Base-by-base conservation (phyloP, 345 rosid genomes). In the Erucastrum elatum region DNA sequence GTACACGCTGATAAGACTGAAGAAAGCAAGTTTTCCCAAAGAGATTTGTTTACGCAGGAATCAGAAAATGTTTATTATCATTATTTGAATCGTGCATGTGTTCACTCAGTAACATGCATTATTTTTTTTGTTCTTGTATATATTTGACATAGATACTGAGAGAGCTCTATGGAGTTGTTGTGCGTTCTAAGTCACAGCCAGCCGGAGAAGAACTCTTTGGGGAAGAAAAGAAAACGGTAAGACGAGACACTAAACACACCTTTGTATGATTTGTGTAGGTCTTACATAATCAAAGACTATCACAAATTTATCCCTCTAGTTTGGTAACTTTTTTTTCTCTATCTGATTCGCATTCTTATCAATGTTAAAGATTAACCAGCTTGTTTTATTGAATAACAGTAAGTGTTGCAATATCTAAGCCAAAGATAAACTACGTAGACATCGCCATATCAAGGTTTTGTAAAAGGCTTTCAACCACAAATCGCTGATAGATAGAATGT, bases 191-290 rank as follows among this genome's bases (percentile, higher is more conserved):
- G n/a, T 12, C 51, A 44, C 51, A 11, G 6, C 51, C 51, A 44
- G n/a, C 51, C n/a, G n/a, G 51, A 26, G 41, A 34, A 34, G 37
- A 34, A 34, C 37, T 34, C 37, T 49, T n/a, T 27, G 44, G 44
- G 15, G 17, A n/a, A 49, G 33, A 30, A 15, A 64, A 5, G 11
- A 30, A 56, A 34, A 11, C 58, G 31, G 10, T 25, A 49, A 6
- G 8, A 11, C 9, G 55, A 7, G 55, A 30, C 10, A n/a, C 39
- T 15, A 5, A 49, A 51, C 53, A 58, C 39, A 29, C 33, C 55
- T 51, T 30, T 83, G 68, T 58, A 68, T 46, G 5, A 68, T 44
- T 44, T 60, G 62, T 44, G 16, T 76, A 13, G 62, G 0, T 53
- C 59, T 60, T 68, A 4, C 64, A 6, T 25, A 26, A 2, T 70